Conservation (phyloP, 805 yeast species). For the Metschnikowia noctiluminum region DNA sequence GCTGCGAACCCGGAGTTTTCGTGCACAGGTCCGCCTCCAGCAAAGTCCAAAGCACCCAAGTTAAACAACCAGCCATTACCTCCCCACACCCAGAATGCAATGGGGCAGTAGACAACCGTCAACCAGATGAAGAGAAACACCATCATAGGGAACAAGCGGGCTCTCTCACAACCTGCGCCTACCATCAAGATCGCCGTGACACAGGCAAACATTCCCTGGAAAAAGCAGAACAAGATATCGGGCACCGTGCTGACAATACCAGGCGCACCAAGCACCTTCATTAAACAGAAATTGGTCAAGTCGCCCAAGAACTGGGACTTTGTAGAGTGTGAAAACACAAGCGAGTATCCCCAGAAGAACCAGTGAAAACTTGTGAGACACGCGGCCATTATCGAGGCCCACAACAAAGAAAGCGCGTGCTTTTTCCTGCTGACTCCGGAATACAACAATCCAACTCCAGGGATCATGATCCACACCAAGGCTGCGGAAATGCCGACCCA, state of each 20-base stretch:
- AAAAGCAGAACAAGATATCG: slow-evolving; percentile 83
- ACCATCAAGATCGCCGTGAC: slow-evolving; percentile 90
- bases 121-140: slow-evolving; percentile 90
- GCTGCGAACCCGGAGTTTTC: slow-evolving; percentile 94
- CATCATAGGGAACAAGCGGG: slow-evolving; percentile 95
- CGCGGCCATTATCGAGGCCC: slow-evolving; percentile 91
- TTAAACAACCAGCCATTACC: slow-evolving; percentile 82
- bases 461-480: slow-evolving; percentile 93
- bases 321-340: slow-evolving; percentile 71
- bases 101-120: slow-evolving; percentile 92
- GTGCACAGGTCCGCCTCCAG: slow-evolving; percentile 99
- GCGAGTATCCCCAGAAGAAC: slow-evolving; percentile 83
- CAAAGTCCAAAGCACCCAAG: slow-evolving; percentile 89
- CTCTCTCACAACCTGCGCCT: slow-evolving; percentile 98
- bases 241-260: slow-evolving; percentile 70
- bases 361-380: slow-evolving; percentile 87
- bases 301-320: slow-evolving; percentile 73
- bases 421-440: slow-evolving; percentile 93
- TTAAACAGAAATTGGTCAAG: slow-evolving; percentile 74
- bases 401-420: slow-evolving; percentile 88
- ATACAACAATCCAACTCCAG: slow-evolving; percentile 91
- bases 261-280: slow-evolving; percentile 79
- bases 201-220: slow-evolving; percentile 96
- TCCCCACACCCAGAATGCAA: slow-evolving; percentile 98
- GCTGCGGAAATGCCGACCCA: slow-evolving; percentile 79